Base-by-base conservation (phyloP, 75 land plant species). In the Pinus albicaulis region DNA sequence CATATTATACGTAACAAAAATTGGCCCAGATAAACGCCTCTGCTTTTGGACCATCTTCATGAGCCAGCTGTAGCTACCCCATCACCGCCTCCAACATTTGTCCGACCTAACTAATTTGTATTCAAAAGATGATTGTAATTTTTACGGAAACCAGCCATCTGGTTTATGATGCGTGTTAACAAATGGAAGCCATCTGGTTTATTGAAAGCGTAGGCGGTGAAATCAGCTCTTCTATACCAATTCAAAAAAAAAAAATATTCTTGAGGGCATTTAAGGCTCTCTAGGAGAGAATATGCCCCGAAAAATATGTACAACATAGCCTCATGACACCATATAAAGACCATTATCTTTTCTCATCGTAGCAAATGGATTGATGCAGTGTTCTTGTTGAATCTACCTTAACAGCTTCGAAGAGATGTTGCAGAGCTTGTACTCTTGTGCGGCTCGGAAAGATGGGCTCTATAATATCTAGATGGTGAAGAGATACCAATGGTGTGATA, bases 311-410 rank as follows among this genome's bases (percentile, higher is more conserved):
- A 90, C 90, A 15, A 77, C 86, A 60, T 85, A 90, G 41, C 90
- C 92, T 88, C 90, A 90, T 2, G 92, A 82, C 26, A 90, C 74
- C 6, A 90, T n/a, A 82, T 36, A 90, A 76, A 5, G 91, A 85
- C 90, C 90, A 88, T n/a, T n/a, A n/a, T n/a, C n/a, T n/a, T n/a
- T 57, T 34, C 76, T 71, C 63, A 80, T 81, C 88, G 68, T 90
- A 90, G 80, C 92, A 90, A 75, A 90, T 90, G 34, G 91, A 90
- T 28, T 86, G 92, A 74, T 88, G 92, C 68, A 87, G 57, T 56
- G 88, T 31, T 59, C 91, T 81, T 3, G 84, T 76, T 17, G 91
- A 74, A 57, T 86, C 91, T 5, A 83, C 36, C 15, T 81, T 75
- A 59, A 78, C 80, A 3, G 91, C 82, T 61, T 86, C 66, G 70